A percentile compares a stretch with the other conserved stretches of the same genome.
These are phyloP conservation scores for Phytopythium mirpurense DNA, from an alignment of 352 stramenopile species.

Conservation along the genomic window DNA sequence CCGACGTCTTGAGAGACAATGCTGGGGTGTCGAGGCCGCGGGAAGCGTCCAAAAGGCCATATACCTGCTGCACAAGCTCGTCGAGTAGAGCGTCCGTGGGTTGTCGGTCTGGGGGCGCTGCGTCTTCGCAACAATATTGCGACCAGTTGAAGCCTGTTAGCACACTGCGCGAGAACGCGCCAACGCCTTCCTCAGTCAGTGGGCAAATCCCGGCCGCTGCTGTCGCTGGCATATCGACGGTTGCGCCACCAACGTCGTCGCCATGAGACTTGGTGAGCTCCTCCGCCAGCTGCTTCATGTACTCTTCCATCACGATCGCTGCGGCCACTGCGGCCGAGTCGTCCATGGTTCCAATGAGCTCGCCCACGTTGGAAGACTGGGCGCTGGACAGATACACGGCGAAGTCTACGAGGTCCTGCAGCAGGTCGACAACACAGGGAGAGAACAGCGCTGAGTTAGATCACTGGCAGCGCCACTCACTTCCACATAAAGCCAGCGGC, in stretches of 20 bases:
- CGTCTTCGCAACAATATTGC: slow-evolving; percentile 16
- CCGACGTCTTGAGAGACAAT: not conserved
- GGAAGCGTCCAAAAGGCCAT: not conserved
- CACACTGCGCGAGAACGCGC: slow-evolving; percentile 13
- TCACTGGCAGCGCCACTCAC: not conserved
- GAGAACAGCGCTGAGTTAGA: not conserved
- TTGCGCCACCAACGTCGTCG: not conserved
- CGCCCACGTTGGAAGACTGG: slow-evolving; percentile 47
- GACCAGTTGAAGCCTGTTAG: slow-evolving; percentile 47
- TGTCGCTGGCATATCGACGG: not conserved
- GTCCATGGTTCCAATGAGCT: slow-evolving; percentile 79
- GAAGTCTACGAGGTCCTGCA: slow-evolving; percentile 67
- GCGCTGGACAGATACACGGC: slow-evolving; percentile 60
- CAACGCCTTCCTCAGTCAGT: slow-evolving; percentile 4
- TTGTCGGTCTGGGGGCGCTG: not conserved
- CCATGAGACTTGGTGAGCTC: slow-evolving; percentile 10
- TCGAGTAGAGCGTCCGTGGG: not conserved
- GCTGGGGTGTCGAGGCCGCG: not conserved
- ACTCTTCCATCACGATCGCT: slow-evolving; percentile 78
- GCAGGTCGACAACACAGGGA: not conserved
- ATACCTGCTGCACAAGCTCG: not conserved
- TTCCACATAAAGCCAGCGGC: not conserved
- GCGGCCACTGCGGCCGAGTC: slow-evolving; percentile 61
- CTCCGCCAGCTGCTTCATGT: slow-evolving; percentile 54
- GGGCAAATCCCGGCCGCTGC: not conserved